A percentile compares a stretch with the other conserved stretches of the same genome.
These are phyloP conservation scores for Curvularia sp. DNA, from an alignment of 2,329 filamentous ascomycete genomes.

Conservation along the genomic window DNA sequence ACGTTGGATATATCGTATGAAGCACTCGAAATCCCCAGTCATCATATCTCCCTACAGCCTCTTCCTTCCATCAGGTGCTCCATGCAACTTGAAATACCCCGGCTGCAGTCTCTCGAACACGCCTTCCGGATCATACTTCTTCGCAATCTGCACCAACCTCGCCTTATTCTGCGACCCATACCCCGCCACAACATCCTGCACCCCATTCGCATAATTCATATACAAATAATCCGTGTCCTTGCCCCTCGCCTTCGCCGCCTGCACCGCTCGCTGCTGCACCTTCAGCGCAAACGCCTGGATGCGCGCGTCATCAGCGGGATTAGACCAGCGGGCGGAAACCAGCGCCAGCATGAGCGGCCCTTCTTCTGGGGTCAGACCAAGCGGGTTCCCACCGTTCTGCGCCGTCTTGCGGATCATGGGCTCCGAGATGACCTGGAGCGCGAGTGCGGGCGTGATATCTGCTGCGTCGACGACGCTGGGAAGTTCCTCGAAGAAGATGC, in stretches of 20 bases:
- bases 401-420: constrained; percentile 30
- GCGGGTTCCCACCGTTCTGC: constrained; percentile 38
- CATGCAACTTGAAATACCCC: constrained; percentile 34
- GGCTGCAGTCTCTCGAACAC: constrained; percentile 32
- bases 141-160: constrained; percentile 24
- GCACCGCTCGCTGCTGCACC: constrained; percentile 23
- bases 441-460: constrained; percentile 27
- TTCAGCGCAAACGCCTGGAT: constrained; percentile 28
- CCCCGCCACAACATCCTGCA: constrained; percentile 51
- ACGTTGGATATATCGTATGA: neutral
- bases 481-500: constrained; percentile 36
- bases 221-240: constrained; percentile 44
- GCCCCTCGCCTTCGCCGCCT: constrained; percentile 14
- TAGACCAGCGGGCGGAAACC: constrained; percentile 29
- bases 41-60: neutral
- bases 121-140: constrained; percentile 29
- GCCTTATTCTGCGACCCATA: constrained; percentile 52
- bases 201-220: constrained; percentile 57
- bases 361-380: constrained; percentile 32
- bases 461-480: constrained; percentile 23
- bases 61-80: constrained; percentile 15
- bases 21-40: neutral
- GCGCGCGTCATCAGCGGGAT: constrained; percentile 30
- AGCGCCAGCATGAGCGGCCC: constrained; percentile 32
- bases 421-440: constrained; percentile 40